Conservation (phyloP, 192 early-diverging fungal genomes). For the Linderina pennispora region DNA sequence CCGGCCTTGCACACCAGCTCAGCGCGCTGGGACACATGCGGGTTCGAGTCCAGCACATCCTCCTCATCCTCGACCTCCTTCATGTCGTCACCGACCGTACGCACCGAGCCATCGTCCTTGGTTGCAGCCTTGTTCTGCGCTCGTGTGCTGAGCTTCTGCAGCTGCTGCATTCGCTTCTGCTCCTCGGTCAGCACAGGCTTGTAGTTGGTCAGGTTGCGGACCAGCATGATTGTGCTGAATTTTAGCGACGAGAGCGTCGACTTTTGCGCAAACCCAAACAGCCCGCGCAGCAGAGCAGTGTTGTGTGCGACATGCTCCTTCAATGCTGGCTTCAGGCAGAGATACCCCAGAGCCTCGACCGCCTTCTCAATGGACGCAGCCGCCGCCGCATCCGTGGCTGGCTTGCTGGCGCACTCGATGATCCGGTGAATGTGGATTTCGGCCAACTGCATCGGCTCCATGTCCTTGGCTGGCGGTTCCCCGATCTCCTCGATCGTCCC, state of each 20-base stretch:
- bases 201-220: slow-evolving; percentile 71
- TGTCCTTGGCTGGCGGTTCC: slow-evolving; percentile 12
- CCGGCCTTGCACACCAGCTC: slow-evolving; percentile 54
- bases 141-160: slow-evolving; percentile 58
- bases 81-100: slow-evolving; percentile 1
- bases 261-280: slow-evolving; percentile 50
- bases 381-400: slow-evolving; percentile 14
- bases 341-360: slow-evolving; percentile 78
- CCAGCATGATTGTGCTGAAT: slow-evolving; percentile 69
- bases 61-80: slow-evolving; percentile 3
- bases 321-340: slow-evolving; percentile 58
- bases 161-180: slow-evolving; percentile 72
- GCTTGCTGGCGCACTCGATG: slow-evolving; percentile 7
- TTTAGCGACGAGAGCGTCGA: slow-evolving; percentile 48
- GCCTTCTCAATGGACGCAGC: slow-evolving; percentile 49
- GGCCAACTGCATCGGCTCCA: slow-evolving; percentile 20
- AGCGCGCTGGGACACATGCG: slow-evolving; percentile 44
- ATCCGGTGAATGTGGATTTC: slow-evolving; percentile 33
- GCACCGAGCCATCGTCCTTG: slow-evolving; percentile 12
- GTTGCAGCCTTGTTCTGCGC: slow-evolving; percentile 17
- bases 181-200: slow-evolving; percentile 64
- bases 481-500: slow-evolving; percentile 1
- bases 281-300: slow-evolving; percentile 46
- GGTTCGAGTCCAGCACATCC: slow-evolving; percentile 8
- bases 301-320: slow-evolving; percentile 67